Evolutionary conservation across 2,329 filamentous ascomycete genomes (phyloP).

Genomic region (Diaporthe destruens): DNA sequence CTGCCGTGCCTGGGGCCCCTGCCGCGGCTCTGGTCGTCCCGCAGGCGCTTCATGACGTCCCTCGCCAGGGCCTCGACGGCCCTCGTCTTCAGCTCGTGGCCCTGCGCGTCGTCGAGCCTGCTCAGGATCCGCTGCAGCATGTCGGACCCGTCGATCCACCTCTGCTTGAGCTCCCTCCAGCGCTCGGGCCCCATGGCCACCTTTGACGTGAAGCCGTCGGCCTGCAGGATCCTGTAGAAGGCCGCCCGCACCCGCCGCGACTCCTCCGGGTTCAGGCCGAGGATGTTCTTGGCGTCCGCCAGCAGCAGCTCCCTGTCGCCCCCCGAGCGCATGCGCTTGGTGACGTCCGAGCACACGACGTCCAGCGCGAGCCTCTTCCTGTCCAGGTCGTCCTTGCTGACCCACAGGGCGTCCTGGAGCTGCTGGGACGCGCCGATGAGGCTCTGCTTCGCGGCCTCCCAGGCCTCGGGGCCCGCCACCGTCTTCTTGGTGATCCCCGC

Average conservation of each 20-base stretch:
- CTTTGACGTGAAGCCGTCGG: constrained; percentile 78
- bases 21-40: constrained; percentile 73
- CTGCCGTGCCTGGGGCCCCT: constrained; percentile 39
- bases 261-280: constrained; percentile 59
- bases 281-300: constrained; percentile 76
- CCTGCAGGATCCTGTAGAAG: constrained; percentile 75
- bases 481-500: constrained; percentile 81
- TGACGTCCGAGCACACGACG: constrained; percentile 84
- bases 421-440: constrained; percentile 75
- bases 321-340: constrained; percentile 77
- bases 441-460: constrained; percentile 77
- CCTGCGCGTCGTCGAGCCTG: constrained; percentile 64
- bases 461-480: constrained; percentile 76
- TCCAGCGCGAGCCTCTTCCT: constrained; percentile 78
- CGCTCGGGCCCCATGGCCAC: constrained; percentile 78
- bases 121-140: constrained; percentile 68
- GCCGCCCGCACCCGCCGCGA: constrained; percentile 72
- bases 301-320: constrained; percentile 77
- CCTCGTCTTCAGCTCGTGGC: constrained; percentile 71
- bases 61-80: constrained; percentile 79
- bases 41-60: constrained; percentile 82
- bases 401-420: constrained; percentile 72
- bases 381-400: constrained; percentile 68
- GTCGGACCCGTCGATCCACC: constrained; percentile 73
- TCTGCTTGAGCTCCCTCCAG: constrained; percentile 77